phyloP scores from a whole-genome alignment of 2,329 filamentous ascomycete species.

The Dichotomopilus funicola region DNA sequence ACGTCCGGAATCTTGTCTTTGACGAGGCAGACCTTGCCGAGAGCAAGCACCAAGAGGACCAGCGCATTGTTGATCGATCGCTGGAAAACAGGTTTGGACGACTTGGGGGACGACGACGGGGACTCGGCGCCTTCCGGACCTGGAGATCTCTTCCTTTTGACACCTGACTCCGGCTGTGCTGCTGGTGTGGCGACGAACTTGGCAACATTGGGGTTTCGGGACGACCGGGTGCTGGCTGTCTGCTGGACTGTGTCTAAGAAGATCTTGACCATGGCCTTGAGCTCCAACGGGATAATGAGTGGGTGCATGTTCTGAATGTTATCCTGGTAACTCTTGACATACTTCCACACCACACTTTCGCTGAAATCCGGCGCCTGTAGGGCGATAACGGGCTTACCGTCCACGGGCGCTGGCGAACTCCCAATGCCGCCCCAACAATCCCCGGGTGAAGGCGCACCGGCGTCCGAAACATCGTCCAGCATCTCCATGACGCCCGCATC shows the following conservation, averaged over 20 bases:
- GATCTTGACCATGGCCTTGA: conserved; percentile 46
- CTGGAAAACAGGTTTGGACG: conserved; percentile 42
- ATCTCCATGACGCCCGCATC: conserved; percentile 32
- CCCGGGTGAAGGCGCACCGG: conserved; percentile 48
- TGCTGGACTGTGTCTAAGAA: conserved; percentile 45
- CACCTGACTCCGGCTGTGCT: conserved; percentile 26
- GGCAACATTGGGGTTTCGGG: conserved; percentile 18
- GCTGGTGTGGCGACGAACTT: conserved; percentile 16
- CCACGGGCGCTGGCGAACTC: conserved; percentile 37
- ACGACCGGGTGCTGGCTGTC: conserved; percentile 20
- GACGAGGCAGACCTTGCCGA: conserved; percentile 72
- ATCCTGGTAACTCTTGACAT: conserved; percentile 52
- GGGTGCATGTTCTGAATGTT: conserved; percentile 62
- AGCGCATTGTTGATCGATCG: conserved; percentile 74
- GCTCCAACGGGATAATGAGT: conserved; percentile 48
- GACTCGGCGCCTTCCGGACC: conserved; percentile 30
- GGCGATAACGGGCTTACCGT: conserved; percentile 30
- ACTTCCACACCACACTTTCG: conserved; percentile 42
- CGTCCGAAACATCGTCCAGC: conserved; percentile 38
- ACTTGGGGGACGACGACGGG: conserved; percentile 30
- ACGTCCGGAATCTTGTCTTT: conserved; percentile 50
- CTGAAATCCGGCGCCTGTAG: conserved; percentile 51
- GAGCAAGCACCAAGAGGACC: conserved; percentile 72
- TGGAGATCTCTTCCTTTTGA: conserved; percentile 53
- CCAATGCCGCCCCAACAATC: conserved; percentile 56